Conservation (phyloP, 345 rosid genomes). For the Microthlaspi erraticum region DNA sequence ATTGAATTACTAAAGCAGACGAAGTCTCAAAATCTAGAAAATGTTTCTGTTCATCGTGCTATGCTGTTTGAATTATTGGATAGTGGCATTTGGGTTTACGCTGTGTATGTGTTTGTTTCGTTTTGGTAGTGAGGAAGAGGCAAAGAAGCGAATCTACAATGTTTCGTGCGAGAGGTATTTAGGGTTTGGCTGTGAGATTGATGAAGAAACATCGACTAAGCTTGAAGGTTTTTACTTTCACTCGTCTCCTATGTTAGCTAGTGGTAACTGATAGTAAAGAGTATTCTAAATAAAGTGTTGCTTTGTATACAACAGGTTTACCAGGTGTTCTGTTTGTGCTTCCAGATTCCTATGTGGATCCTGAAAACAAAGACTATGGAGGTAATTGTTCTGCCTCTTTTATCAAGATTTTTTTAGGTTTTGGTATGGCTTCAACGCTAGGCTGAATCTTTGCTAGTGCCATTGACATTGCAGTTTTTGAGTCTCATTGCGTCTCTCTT, state of each 20-base stretch:
- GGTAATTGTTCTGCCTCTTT: constrained; percentile 51
- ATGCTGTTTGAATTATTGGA: not conserved
- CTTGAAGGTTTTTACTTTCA: constrained; percentile 65
- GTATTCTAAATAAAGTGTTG: constrained; percentile 5
- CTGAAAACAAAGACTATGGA: constrained; percentile 91
- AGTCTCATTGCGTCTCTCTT: constrained; percentile 12
- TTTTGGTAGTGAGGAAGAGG: constrained; percentile 79
- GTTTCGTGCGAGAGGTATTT: constrained; percentile 96
- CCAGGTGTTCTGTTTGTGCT: constrained; percentile 93
- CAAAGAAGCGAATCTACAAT: constrained; percentile 87
- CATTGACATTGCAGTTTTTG: not conserved
- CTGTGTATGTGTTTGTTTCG: constrained; percentile 22
- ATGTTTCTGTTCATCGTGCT: not conserved
- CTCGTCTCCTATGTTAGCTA: constrained; percentile 11
- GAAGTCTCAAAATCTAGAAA: not conserved
- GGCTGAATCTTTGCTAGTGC: not conserved
- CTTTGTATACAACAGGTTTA: constrained; percentile 53
- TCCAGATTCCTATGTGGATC: constrained; percentile 92
- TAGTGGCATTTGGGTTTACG: not conserved
- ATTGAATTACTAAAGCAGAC: not conserved
- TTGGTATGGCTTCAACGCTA: not conserved
- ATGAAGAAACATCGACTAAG: constrained; percentile 92
- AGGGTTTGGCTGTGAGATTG: constrained; percentile 96
- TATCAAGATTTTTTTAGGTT: not conserved
- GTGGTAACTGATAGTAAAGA: not conserved